Evolutionary conservation across 2,329 filamentous ascomycete genomes (phyloP).

Genomic region (Bimuria novae-zelandiae): DNA sequence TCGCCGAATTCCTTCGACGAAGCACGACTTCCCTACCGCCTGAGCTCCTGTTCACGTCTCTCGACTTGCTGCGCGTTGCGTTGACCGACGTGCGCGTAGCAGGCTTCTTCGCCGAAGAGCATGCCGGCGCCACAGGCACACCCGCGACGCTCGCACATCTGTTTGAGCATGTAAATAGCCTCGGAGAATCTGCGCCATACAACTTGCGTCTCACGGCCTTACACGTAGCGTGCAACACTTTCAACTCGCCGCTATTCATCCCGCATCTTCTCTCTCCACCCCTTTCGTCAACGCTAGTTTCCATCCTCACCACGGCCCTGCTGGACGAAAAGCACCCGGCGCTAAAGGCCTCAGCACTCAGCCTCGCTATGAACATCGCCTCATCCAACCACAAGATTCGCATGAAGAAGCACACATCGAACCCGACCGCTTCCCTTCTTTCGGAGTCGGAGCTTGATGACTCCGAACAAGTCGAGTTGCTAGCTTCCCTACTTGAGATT

Average conservation of each 20-base stretch:
- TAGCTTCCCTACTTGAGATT: slow-evolving; percentile 79
- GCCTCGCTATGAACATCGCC: slow-evolving; percentile 81
- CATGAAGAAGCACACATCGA: slow-evolving; percentile 54
- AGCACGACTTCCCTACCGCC: slow-evolving; percentile 61
- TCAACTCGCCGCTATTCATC: slow-evolving; percentile 73
- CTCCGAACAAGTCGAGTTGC: slow-evolving; percentile 77
- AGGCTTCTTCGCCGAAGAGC: slow-evolving; percentile 81
- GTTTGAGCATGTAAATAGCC: slow-evolving; percentile 59
- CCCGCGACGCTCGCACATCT: slow-evolving; percentile 60
- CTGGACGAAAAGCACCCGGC: slow-evolving; percentile 76
- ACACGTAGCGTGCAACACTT: slow-evolving; percentile 84
- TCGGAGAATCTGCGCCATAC: slow-evolving; percentile 68
- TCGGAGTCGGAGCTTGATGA: slow-evolving; percentile 59
- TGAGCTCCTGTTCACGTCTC: slow-evolving; percentile 74
- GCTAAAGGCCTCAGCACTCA: slow-evolving; percentile 79
- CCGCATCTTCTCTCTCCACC: slow-evolving; percentile 61
- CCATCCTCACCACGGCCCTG: slow-evolving; percentile 76
- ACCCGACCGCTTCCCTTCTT: slow-evolving; percentile 17
- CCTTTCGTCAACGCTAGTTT: slow-evolving; percentile 61
- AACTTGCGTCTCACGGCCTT: slow-evolving; percentile 80
- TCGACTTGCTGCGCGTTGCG: slow-evolving; percentile 83
- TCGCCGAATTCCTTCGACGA: slow-evolving; percentile 65
- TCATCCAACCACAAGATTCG: slow-evolving; percentile 70
- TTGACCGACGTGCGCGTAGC: slow-evolving; percentile 79
- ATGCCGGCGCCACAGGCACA: slow-evolving; percentile 53